Conservation (phyloP, 2,329 filamentous ascomycete species). For the Penicillium griseofulvum region DNA sequence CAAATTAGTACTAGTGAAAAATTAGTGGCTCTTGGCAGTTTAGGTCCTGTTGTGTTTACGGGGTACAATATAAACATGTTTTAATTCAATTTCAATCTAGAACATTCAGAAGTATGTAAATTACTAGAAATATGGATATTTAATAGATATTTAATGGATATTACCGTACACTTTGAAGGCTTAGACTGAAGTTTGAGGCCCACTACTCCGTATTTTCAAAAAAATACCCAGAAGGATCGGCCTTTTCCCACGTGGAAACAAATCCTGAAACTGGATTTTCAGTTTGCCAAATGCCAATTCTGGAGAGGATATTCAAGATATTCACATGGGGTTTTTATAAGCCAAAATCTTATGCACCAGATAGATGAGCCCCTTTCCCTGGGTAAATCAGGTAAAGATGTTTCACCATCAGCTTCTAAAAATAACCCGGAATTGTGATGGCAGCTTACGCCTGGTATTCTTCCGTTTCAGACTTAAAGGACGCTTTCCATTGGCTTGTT, state of each 20-base stretch:
- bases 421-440: background rate
- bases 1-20: constrained; percentile 22
- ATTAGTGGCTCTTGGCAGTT: constrained; percentile 17
- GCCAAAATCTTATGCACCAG: background rate
- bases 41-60: background rate
- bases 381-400: background rate
- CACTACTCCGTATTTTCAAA: background rate
- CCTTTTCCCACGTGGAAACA: constrained; percentile 1
- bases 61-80: background rate
- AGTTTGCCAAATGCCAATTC: background rate
- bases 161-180: background rate
- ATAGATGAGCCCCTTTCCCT: constrained; percentile 1
- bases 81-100: background rate
- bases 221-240: background rate
- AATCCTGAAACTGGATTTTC: constrained; percentile 5
- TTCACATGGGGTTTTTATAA: background rate
- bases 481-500: background rate
- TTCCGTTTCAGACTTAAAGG: constrained; percentile 1
- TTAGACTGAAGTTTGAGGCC: background rate
- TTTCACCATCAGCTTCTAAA: constrained; percentile 6
- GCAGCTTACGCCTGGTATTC: background rate
- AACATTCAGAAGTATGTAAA: too few relatives aligned
- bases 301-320: background rate
- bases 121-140: background rate
- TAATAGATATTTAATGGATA: too few relatives aligned